A percentile compares a stretch with the other conserved stretches of the same genome.
phyloP scores from a whole-genome alignment of 2,329 filamentous ascomycete genomes.

The Cercospora beticola region DNA sequence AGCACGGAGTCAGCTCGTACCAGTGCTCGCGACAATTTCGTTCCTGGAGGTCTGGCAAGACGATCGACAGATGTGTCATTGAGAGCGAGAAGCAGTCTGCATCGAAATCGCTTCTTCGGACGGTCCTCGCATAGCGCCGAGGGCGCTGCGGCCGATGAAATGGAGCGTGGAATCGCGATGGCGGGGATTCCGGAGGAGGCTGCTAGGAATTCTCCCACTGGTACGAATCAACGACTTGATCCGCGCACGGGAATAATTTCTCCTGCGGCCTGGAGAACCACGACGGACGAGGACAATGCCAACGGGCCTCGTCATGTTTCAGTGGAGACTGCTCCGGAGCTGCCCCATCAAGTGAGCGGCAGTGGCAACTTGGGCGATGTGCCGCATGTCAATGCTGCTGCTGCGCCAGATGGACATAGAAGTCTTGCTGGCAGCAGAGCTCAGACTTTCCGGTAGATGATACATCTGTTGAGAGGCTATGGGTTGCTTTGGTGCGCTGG shows the following conservation, averaged over 20 bases:
- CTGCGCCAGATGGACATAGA: constrained; percentile 20
- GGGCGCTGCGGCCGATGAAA: constrained; percentile 26
- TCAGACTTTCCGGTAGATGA: constrained; percentile 24
- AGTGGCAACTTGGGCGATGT: constrained; percentile 24
- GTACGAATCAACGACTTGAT: constrained; percentile 30
- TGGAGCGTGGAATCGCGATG: constrained; percentile 37
- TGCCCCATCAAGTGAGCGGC: constrained; percentile 21
- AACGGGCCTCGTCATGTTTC: constrained; percentile 11
- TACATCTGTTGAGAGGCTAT: background rate
- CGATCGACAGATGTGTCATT: constrained; percentile 32
- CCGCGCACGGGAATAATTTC: constrained; percentile 37
- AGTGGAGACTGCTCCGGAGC: constrained; percentile 17
- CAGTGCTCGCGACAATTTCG: constrained; percentile 30
- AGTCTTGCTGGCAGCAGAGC: constrained; percentile 17
- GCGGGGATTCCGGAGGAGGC: constrained; percentile 40
- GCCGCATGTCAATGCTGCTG: constrained; percentile 7
- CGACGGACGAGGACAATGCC: constrained; percentile 34
- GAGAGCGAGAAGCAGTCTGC: constrained; percentile 41
- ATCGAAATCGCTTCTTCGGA: constrained; percentile 63
- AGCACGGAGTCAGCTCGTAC: constrained; percentile 32
- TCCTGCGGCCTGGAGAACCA: constrained; percentile 34
- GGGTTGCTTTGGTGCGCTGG: background rate
- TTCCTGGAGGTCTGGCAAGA: constrained; percentile 32
- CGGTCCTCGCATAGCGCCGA: constrained; percentile 34
- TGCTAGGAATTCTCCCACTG: constrained; percentile 1